phyloP scores from a whole-genome alignment of 306 rosid genomes.

The Casuarina equisetifolia region DNA sequence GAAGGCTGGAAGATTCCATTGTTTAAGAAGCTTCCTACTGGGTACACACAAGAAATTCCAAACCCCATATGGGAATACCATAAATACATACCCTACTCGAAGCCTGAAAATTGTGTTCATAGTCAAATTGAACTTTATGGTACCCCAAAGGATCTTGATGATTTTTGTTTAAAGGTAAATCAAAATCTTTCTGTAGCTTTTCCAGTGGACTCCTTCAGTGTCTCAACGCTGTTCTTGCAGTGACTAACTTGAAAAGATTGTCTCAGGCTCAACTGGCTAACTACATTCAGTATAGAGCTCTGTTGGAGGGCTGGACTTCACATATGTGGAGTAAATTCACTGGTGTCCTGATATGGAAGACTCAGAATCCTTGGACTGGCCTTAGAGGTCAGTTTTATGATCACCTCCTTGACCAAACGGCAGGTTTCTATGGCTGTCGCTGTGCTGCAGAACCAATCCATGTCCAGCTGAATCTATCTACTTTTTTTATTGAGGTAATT shows the following conservation, averaged over 20 bases:
- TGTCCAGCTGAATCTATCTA: conserved; percentile 80
- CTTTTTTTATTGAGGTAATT: conserved; percentile 73
- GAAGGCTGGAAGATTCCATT: conserved; percentile 91
- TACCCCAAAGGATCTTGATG: conserved; percentile 74
- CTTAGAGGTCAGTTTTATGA: conserved; percentile 97
- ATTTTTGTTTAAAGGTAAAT: conserved; percentile 83
- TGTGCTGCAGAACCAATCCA: conserved; percentile 90
- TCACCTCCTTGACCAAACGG: conserved; percentile 90
- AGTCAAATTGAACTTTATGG: conserved; percentile 90
- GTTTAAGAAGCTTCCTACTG: conserved; percentile 59
- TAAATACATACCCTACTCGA: conserved; percentile 88
- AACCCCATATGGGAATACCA: conserved; percentile 96
- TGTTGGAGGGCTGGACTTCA: conserved; percentile 88
- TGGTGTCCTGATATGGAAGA: conserved; percentile 92
- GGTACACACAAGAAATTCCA: conserved; percentile 79
- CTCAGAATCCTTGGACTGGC: conserved; percentile 98
- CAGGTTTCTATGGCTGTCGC: conserved; percentile 93
- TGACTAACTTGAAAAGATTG: conserved; percentile 26
- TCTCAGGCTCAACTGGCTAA: conserved; percentile 90
- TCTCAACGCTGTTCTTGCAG: conserved; percentile 2
- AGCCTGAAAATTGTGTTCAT: conserved; percentile 65
- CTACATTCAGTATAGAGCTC: conserved; percentile 88
- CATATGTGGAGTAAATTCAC: conserved; percentile 96
- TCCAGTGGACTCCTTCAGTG: conserved; percentile 16
- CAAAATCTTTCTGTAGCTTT: conserved; percentile 19